Percentiles rank a stretch among this genome's conserved stretches.
phyloP scores from a whole-genome alignment of 148 eudicot species.

The Vaccinium myrtillus region DNA sequence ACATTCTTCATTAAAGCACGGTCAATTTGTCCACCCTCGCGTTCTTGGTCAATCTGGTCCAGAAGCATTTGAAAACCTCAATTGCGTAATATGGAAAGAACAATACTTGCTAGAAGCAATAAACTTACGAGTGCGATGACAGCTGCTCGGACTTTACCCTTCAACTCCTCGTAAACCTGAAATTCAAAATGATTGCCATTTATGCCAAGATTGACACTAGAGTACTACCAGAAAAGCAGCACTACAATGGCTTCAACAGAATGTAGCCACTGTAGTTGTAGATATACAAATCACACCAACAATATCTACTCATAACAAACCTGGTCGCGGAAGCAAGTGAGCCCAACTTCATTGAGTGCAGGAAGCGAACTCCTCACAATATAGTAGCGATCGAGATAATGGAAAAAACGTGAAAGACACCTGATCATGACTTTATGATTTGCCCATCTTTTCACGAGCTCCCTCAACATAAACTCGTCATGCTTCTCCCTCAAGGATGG shows the following conservation, averaged over 20 bases:
- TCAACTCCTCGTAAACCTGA: constrained; percentile 51
- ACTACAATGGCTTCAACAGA: neutral
- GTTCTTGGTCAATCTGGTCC: constrained; percentile 58
- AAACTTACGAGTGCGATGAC: constrained; percentile 54
- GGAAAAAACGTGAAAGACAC: constrained; percentile 34
- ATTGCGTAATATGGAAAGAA: neutral
- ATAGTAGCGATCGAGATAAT: constrained; percentile 39
- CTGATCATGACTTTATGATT: constrained; percentile 38
- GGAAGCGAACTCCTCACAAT: constrained; percentile 27
- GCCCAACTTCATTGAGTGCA: constrained; percentile 29
- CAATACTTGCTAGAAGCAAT: neutral
- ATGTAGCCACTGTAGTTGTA: neutral
- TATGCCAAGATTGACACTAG: neutral
- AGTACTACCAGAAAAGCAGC: neutral
- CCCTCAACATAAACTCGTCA: constrained; percentile 40
- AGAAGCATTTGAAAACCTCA: neutral
- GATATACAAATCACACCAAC: neutral
- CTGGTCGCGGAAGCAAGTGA: constrained; percentile 34
- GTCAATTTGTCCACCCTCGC: constrained; percentile 69
- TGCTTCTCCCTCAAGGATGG: constrained; percentile 33
- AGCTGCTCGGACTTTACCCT: constrained; percentile 51
- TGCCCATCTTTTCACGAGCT: constrained; percentile 38
- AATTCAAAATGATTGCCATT: neutral
- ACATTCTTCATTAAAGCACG: constrained; percentile 63
- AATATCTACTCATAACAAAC: constrained; percentile 20